These are phyloP conservation scores for Helotiales sp. DNA, from an alignment of 2,329 filamentous ascomycete genomes.

Conservation along the genomic window DNA sequence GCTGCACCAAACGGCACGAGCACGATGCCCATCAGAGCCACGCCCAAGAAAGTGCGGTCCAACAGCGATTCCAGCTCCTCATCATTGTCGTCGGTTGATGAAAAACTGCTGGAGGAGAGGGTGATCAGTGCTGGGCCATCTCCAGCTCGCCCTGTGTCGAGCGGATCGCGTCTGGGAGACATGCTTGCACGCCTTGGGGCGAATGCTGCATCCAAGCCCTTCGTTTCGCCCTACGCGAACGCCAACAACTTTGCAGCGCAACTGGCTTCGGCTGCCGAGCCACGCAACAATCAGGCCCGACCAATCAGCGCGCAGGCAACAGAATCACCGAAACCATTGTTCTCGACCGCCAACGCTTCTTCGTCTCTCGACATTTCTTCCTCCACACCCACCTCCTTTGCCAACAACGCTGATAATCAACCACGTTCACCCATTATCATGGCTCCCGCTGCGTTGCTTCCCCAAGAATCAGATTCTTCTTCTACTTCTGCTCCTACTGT, in stretches of 20 bases:
- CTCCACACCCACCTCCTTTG: neutral
- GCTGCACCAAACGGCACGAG: constrained; percentile 5
- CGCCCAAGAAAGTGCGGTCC: constrained; percentile 17
- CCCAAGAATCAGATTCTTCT: constrained; percentile 10
- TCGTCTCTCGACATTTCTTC: constrained; percentile 1
- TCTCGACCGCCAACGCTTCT: constrained; percentile 24
- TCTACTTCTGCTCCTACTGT: neutral
- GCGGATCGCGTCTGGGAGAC: neutral
- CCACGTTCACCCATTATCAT: constrained; percentile 12
- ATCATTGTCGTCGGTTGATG: constrained; percentile 39
- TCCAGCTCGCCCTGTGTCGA: neutral
- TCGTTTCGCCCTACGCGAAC: constrained; percentile 26
- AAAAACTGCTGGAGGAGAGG: constrained; percentile 26
- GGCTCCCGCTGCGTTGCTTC: constrained; percentile 19
- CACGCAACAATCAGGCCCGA: constrained; percentile 22
- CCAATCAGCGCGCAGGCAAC: constrained; percentile 28
- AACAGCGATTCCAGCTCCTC: constrained; percentile 36
- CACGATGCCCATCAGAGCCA: neutral
- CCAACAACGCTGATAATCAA: constrained; percentile 7
- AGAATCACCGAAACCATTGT: constrained; percentile 30
- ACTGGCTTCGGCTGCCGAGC: constrained; percentile 24
- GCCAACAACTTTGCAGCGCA: constrained; percentile 21
- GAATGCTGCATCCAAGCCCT: constrained; percentile 10
- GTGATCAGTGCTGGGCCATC: neutral
- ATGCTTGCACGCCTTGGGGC: constrained; percentile 14